Conservation (phyloP, 2,329 filamentous ascomycete genomes). For the Leptographium procerum region DNA sequence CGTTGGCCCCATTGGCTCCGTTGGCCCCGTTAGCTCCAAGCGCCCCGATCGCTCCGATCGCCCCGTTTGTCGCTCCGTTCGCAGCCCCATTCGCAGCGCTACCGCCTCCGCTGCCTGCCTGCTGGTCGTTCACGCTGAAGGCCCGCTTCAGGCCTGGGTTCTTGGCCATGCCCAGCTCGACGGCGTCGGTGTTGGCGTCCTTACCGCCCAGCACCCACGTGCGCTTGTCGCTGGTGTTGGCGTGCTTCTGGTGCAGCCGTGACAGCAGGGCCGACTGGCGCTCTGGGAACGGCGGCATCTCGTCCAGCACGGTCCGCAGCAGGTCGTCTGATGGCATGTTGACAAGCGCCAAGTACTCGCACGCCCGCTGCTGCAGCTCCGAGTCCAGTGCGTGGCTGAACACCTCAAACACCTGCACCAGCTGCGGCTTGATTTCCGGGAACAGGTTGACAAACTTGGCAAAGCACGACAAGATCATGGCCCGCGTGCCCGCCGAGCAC, state of each 20-base stretch:
- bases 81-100: background rate
- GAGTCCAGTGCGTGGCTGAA: slow-evolving; percentile 94
- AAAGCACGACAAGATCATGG: slow-evolving; percentile 90
- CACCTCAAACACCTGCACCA: slow-evolving; percentile 77
- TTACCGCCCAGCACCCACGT: slow-evolving; percentile 98
- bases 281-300: slow-evolving; percentile 98
- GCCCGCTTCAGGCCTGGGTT: slow-evolving; percentile 74
- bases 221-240: slow-evolving; percentile 82
- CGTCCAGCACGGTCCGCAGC: slow-evolving; percentile 85
- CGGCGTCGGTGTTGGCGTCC: slow-evolving; percentile 73
- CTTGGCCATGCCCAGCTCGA: slow-evolving; percentile 71
- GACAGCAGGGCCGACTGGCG: slow-evolving; percentile 85
- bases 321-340: slow-evolving; percentile 82
- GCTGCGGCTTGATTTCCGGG: slow-evolving; percentile 93
- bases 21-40: background rate
- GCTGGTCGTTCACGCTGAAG: slow-evolving; percentile 52
- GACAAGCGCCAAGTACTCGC: slow-evolving; percentile 82
- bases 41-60: too few species aligned
- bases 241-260: slow-evolving; percentile 86
- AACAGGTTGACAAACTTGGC: slow-evolving; percentile 98
- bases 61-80: slow-evolving; percentile 26
- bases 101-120: too few species aligned
- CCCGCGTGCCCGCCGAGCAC: slow-evolving; percentile 79
- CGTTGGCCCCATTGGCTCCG: too few species aligned
- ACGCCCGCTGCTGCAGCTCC: slow-evolving; percentile 90